Evolutionary conservation across 2,329 filamentous ascomycete genomes (phyloP), one percentile per base, ranked within the genome.

Genomic region (Cytospora paraplurivora): DNA sequence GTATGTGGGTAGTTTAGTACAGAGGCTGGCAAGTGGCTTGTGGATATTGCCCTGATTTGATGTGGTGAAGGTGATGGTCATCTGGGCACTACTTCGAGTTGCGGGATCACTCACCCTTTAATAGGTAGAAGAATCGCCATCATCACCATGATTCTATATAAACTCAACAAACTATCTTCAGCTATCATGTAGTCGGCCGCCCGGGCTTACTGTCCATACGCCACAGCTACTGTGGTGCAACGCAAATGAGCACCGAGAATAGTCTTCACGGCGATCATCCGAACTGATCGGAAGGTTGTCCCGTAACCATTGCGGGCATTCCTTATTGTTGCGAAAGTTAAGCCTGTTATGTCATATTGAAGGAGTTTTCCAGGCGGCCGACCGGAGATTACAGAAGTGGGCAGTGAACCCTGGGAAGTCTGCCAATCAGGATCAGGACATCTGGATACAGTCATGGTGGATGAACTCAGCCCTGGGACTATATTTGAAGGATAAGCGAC

Each of bases 191-290:
- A 19, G 53, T 58, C 62, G 57, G 61, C 61, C 64, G 57, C 57
- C 51, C 50, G 41, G 33, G 50, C 57, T 53, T 50, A 63, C 15
- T 32, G 51, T 44, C 33, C 34, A 37, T 38, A 34, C 51, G 52
- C 56, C 51, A 32, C 61, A 27, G 44, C 53, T 60, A 8, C 54
- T 63, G 55, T 61, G 33, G 62, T 66, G 61, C 38, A 59, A 64
- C 64, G 62, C 56, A 21, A 7, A 21, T 47, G 10, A 21, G 11
- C 2, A 5, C 3, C 21, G n/a, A 7, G 21, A 21, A 21, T 4
- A 7, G 8, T 21, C 21, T 8, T 11, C 12, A 11, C 12, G 1
- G 3, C 10, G 38, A 35, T 58, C 8, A 47, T 47, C n/a, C 11
- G 44, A 47, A 10, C 8, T 47, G 44, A 10, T 1, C 12, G n/a